Percentiles rank a stretch among this genome's conserved stretches.
Conservation (phyloP, 495 filamentous ascomycete species). For the Penicillium psychrofluorescens region DNA sequence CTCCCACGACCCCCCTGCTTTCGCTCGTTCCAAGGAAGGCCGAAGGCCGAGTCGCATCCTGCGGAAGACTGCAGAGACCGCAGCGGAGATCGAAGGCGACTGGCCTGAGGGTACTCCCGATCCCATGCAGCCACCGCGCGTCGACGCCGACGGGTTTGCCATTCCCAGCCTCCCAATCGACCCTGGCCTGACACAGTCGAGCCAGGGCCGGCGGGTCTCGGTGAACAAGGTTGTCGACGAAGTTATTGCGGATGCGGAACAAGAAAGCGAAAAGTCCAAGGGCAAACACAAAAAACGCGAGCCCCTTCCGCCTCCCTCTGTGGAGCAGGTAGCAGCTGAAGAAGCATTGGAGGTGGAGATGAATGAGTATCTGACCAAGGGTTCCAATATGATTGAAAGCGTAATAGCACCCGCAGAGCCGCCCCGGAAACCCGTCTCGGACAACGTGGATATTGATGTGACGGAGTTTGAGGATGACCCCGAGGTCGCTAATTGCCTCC, state of each 20-base stretch:
- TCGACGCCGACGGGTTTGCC: conserved; percentile 43
- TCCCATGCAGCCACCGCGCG: conserved; percentile 22
- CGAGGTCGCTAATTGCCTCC: conserved; percentile 70
- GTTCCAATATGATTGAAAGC: conserved; percentile 32
- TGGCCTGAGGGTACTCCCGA: conserved; percentile 11
- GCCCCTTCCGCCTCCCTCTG: conserved; percentile 22
- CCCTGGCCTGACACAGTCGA: conserved; percentile 26
- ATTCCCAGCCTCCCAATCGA: conserved; percentile 42
- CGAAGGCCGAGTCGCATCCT: conserved; percentile 34
- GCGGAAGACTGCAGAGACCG: conserved; percentile 38
- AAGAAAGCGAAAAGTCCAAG: conserved; percentile 10
- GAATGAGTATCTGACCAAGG: conserved; percentile 28
- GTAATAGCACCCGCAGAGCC: background rate
- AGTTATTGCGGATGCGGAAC: conserved; percentile 13
- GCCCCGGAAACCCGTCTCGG: conserved; percentile 25
- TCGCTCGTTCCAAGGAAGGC: conserved; percentile 54
- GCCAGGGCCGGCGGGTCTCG: conserved; percentile 13
- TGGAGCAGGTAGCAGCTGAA: conserved; percentile 36
- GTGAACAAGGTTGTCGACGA: conserved; percentile 16
- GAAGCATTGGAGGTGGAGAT: conserved; percentile 39
- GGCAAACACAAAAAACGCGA: conserved; percentile 28
- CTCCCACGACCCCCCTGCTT: conserved; percentile 73
- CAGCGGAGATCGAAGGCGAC: conserved; percentile 37
- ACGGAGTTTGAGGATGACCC: conserved; percentile 73
- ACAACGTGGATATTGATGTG: conserved; percentile 52